Percentiles rank a stretch among this genome's conserved stretches.
These are phyloP conservation scores for Dactylonectria macrodidyma DNA, from an alignment of 2,329 filamentous ascomycete species.

Conservation along the genomic window DNA sequence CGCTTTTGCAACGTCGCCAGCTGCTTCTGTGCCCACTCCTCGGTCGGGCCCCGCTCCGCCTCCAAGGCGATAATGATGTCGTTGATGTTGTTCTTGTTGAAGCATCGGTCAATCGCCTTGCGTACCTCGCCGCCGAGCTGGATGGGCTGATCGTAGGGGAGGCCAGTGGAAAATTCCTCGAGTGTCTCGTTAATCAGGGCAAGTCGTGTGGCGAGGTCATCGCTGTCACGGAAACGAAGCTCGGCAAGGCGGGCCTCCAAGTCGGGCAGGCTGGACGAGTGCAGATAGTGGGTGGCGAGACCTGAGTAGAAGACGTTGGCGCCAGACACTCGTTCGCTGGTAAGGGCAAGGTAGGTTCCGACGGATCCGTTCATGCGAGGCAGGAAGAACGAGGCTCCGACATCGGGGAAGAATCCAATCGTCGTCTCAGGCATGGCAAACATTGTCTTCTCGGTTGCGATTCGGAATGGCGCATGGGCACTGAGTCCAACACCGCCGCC, in stretches of 20 bases:
- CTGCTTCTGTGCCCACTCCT: conserved; percentile 85
- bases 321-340: conserved; percentile 86
- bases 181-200: conserved; percentile 87
- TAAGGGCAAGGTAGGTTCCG: conserved; percentile 94
- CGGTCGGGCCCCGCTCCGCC: conserved; percentile 65
- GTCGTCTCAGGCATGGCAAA: conserved; percentile 99
- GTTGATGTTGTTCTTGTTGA: conserved; percentile 75
- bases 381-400: conserved; percentile 96
- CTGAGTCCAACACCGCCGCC: conserved; percentile 95
- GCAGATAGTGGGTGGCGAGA: conserved; percentile 94
- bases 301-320: conserved; percentile 92
- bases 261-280: conserved; percentile 87
- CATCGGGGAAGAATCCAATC: conserved; percentile 99
- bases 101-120: conserved; percentile 87
- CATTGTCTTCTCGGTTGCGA: conserved; percentile 94
- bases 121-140: conserved; percentile 79
- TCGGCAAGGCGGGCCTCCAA: conserved; percentile 91
- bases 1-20: conserved; percentile 81
- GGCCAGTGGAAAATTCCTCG: conserved; percentile 89
- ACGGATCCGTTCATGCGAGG: conserved; percentile 88
- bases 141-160: conserved; percentile 82
- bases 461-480: conserved; percentile 94
- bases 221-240: conserved; percentile 87
- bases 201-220: conserved; percentile 73
- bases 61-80: conserved; percentile 80